Evolutionary conservation across 2,329 filamentous ascomycete species (phyloP), one percentile per base, ranked within the genome.

Genomic region (Venturia oleaginea): DNA sequence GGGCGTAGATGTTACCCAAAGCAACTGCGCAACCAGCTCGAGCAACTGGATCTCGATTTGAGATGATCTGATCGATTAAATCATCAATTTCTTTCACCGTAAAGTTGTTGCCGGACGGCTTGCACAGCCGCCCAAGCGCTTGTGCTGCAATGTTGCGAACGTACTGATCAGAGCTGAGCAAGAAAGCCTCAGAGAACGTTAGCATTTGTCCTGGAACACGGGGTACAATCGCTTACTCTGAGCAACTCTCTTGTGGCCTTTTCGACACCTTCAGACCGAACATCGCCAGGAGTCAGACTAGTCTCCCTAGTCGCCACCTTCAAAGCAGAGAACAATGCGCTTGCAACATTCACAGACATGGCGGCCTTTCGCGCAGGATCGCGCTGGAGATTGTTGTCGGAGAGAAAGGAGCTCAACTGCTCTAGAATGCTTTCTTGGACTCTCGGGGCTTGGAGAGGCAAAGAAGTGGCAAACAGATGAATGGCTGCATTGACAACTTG

Each of bases 341-440:
- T 84, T 0, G 91, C 90, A 67, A 96, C 84, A 70, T 99, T 99
- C 66, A 97, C 89, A 66, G 87, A 88, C 76, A 99, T 92, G 2
- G 95, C 94, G 38, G 92, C 89, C 74, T 90, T 96, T 62, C 93
- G 84, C 6, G 92, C 92, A 1, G 89, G 88, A 70, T 97, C 94
- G 67, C 94, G 85, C 69, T 93, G 90, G 27, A 97, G 79, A 61
- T 84, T 86, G 0, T 86, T 85, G 1, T 92, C 89, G 0, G 91
- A 89, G n/a, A 94, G 80, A 71, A 95, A 96, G 0, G 91, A 94
- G 19, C 90, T 88, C 59, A 97, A 87, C 72, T 99, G 94, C 74
- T 99, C 94, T 11, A 99, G 79, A 59, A 96, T 91, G 72, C 93
- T 97, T 74, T 99, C 94, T 71, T 99, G 94, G 2, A 99, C 90